phyloP scores from a whole-genome alignment of 768 basidiomycete genomes.

The Termitomyces sp. region DNA sequence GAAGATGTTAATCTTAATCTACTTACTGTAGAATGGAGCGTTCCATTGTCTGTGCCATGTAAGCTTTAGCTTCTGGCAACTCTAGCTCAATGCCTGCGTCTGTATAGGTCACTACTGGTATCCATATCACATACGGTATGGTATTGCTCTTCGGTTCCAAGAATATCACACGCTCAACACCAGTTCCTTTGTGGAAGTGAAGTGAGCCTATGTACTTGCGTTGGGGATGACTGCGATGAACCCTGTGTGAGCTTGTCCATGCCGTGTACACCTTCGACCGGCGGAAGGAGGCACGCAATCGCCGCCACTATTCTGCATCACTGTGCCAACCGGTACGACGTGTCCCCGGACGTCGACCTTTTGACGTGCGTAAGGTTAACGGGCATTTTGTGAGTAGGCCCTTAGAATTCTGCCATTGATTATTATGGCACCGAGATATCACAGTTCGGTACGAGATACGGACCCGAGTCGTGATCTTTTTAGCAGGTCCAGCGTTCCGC shows the following conservation, averaged over 20 bases:
- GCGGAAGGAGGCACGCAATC: background rate
- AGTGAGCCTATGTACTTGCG: no score
- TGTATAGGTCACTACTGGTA: background rate
- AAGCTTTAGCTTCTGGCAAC: background rate
- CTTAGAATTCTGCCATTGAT: background rate
- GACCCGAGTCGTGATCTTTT: slow-evolving; percentile 1
- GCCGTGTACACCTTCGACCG: no score
- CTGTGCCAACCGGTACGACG: no score
- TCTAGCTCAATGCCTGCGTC: background rate
- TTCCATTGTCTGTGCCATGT: background rate
- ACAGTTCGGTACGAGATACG: background rate
- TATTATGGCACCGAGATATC: background rate
- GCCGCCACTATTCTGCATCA: background rate
- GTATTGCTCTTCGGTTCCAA: background rate
- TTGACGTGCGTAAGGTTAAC: background rate
- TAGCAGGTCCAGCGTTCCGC: background rate
- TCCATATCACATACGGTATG: no score
- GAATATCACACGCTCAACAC: background rate
- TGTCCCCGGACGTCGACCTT: no score
- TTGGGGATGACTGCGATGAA: no score
- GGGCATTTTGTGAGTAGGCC: background rate
- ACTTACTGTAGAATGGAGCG: background rate
- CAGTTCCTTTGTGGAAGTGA: background rate
- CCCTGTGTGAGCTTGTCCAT: no score
- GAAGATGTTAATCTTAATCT: background rate